Evolutionary conservation across 768 basidiomycete species (phyloP).

Genomic region (Boletus sensibilis): DNA sequence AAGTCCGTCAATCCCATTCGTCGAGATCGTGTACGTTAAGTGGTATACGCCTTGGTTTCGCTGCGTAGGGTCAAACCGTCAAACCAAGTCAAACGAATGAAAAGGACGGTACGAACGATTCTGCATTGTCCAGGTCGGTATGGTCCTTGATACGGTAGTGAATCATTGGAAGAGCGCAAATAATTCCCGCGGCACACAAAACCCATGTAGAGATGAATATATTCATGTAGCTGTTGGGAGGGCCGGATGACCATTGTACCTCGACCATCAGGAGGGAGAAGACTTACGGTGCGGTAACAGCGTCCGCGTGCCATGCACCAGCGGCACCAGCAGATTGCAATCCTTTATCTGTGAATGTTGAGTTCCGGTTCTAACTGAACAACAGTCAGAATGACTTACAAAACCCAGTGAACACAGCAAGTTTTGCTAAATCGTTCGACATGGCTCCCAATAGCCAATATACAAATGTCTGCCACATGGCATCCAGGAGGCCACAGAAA

Average conservation of each 20-base stretch:
- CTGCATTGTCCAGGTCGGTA: constrained; percentile 52
- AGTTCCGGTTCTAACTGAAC: neutral
- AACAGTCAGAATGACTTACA: constrained; percentile 48
- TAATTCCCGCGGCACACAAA: constrained; percentile 61
- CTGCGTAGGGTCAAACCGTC: constrained; percentile 5
- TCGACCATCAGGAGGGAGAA: neutral
- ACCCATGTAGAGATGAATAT: constrained; percentile 74
- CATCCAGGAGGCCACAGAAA: constrained; percentile 71
- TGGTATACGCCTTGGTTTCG: constrained; percentile 5
- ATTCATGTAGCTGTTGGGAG: constrained; percentile 53
- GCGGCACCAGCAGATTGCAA: constrained; percentile 77
- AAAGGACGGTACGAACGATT: constrained; percentile 37
- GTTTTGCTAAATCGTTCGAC: constrained; percentile 78
- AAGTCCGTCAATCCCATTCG: neutral
- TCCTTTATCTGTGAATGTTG: constrained; percentile 54
- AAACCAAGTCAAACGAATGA: neutral
- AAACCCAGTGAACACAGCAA: constrained; percentile 79
- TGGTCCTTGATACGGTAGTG: constrained; percentile 65
- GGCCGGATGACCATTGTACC: neutral
- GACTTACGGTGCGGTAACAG: constrained; percentile 56
- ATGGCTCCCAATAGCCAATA: constrained; percentile 87
- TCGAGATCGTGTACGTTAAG: neutral
- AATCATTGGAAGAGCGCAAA: constrained; percentile 74
- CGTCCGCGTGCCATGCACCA: constrained; percentile 71
- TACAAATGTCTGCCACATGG: constrained; percentile 83